Base-by-base conservation (phyloP, 495 filamentous ascomycete species). In the Talaromyces stipitatus region DNA sequence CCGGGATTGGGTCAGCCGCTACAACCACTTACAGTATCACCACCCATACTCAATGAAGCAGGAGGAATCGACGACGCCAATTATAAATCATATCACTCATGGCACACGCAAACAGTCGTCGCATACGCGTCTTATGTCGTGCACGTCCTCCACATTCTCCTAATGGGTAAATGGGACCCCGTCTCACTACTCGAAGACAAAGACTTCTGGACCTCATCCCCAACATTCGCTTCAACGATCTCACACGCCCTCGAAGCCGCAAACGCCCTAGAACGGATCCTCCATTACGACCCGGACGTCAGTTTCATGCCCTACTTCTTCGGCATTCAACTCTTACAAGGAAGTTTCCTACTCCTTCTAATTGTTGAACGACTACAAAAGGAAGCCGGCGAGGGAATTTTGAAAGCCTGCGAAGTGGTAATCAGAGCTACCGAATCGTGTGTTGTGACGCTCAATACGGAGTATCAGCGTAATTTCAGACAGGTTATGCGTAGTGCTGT, bases 221-320 rank as follows among this genome's bases (percentile, higher is more conserved):
- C 87, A 32, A 84, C 87, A 3, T 94, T 94, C 71, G 84, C 88
- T 56, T 85, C 84, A 14, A 88, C 88, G 23, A 91, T 89, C 3
- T 85, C 85, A 1, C 89, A 92, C 60, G 87, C 88, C 7, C 82
- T 94, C 14, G 83, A 87, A 12, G 89, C 88, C 0, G 88, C 89
- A 1, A 86, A 91, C 68, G 88, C 89, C 16, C 85, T 91, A 57
- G 85, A 83, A 70, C 86, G 90, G 62, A 90, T 94, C 54, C 79
- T 92, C n/a, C 86, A 91, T 57, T 88, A 84, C 64, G 89, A 94
- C 66, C 87, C 89, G 0, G 88, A 90, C 50, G 79, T 91, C 30
- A 89, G 89, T 63, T 91, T 91, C 70, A 94, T 91, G 87, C 89
- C 89, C 4, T 91, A 90, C 73, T 90, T 94, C 67, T 94, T 91